Evolutionary conservation across 2,329 filamentous ascomycete genomes (phyloP), one percentile per base, ranked within the genome.

Genomic region (Ramichloridium luteum): DNA sequence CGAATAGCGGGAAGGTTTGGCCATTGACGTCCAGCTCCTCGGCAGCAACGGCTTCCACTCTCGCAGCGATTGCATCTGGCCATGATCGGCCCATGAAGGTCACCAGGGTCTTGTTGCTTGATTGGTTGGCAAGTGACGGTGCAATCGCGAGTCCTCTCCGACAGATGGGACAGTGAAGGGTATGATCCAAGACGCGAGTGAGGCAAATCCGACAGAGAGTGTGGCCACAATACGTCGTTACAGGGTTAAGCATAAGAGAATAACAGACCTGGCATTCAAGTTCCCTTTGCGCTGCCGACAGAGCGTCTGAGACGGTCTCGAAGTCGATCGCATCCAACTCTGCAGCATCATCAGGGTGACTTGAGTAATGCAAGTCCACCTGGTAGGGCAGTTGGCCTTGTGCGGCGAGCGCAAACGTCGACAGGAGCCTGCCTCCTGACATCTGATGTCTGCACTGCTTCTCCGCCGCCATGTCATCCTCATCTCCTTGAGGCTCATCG

Each of bases 191-290:
- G 5, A 81, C 74, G 27, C 80, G 73, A 34, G 76, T 72, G 13
- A 93, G 64, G 52, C 86, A 94, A 37, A 71, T 70, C 13, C 80
- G 75, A 54, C 86, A 94, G 48, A 90, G 88, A 0, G 84, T 93
- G 54, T 94, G 86, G 1, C 86, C 86, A 47, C 86, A 94, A 2
- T 72, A 67, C 0, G 83, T 92, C 0, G 85, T 93, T 31, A 86
- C 63, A 0, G 86, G 84, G 39, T 93, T 80, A 38, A 84, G 62
- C 53, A 88, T 80, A 13, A 92, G 57, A 25, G 75, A 72, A 54
- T 88, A 92, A 57, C 86, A 93, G 36, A 93, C 75, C 47, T 90
- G 82, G 44, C 86, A 94, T 48, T 93, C 84, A 49, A 92, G 63
- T 51, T 93, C 84, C 11, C 65, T 63, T 38, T 76, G 71, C 3